Conservation (phyloP, 2,329 filamentous ascomycete species). For the Curvularia lunata region DNA sequence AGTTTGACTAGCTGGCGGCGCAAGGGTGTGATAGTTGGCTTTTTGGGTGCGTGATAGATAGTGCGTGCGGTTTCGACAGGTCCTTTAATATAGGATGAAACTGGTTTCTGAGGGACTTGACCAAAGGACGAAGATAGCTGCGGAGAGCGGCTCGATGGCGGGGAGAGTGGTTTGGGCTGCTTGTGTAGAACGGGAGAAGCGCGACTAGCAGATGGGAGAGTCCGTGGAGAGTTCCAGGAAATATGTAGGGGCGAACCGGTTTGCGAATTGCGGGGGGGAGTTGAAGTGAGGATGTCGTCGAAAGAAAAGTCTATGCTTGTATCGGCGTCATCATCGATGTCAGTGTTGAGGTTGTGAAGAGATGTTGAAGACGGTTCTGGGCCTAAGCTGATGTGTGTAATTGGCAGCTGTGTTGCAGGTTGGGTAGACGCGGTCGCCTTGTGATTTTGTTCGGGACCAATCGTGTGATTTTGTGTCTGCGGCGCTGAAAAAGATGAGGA, state of each 20-base stretch:
- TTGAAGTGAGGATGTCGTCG: conserved; percentile 21
- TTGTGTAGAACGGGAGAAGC: neutral
- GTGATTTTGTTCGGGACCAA: neutral
- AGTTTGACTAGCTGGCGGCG: conserved; percentile 19
- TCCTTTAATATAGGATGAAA: neutral
- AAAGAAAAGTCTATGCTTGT: conserved; percentile 28
- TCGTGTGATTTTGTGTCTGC: neutral
- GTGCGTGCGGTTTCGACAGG: neutral
- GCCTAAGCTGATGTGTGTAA: neutral
- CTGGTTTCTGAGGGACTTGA: neutral
- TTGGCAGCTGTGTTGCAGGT: neutral
- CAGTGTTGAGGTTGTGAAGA: neutral
- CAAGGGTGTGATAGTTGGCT: conserved; percentile 15
- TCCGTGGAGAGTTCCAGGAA: conserved; percentile 12
- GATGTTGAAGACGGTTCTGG: neutral
- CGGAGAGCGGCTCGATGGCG: neutral
- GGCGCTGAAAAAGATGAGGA: neutral
- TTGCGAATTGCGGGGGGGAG: conserved; percentile 16
- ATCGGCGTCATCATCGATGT: conserved; percentile 8
- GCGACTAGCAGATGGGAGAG: neutral
- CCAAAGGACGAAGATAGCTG: neutral
- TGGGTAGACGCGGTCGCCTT: neutral
- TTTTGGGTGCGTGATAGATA: neutral
- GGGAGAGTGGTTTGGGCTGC: neutral
- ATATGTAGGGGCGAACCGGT: conserved; percentile 17